Evolutionary conservation across 1,284 basidiomycete species (phyloP), one percentile per base, ranked within the genome.

Genomic region (Inonotus hispidus): DNA sequence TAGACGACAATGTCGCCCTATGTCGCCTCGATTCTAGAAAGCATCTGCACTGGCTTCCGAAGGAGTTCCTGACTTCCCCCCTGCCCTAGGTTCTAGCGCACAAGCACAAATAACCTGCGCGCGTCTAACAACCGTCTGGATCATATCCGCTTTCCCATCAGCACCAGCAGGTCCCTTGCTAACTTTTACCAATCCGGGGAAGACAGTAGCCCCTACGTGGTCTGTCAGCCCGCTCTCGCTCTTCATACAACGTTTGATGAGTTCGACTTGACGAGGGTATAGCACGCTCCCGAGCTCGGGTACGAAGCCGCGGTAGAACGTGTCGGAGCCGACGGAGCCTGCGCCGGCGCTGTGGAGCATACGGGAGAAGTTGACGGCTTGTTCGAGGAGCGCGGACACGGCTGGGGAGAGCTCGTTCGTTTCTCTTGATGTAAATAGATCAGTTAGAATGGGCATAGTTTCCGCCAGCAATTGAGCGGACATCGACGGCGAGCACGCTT

Each of bases 81-180:
- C 54, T 4, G 47, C n/a, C 21, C 53, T 41, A 29, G 62, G 58
- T 10, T 37, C 77, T 67, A 90, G 73, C 0, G 90, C 88, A 68
- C 88, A 92, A 71, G 89, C 86, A 68, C 90, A 93, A 54, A 92
- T 84, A 16, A 91, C 90, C 71, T 92, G 91, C 23, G 90, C 90
- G 60, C 90, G 77, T 64, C 89, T 75, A 2, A 93, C 88, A 38
- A 92, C 84, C 8, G 83, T 85, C 75, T 89, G 87, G 35, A 81
- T 67, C 61, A 79, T 82, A 41, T 86, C 82, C 27, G 76, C 71
- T 60, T 66, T 68, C 13, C 74, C 76, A 3, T 72, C 71, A 7
- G 73, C 69, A 11, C 71, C 66, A 10, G 69, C 62, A 1, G 74
- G 65, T 1, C 74, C 79, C 50, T 77, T 76, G 2, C 81, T 81